Conservation (phyloP, 768 basidiomycete genomes). For the Suillus placidus region DNA sequence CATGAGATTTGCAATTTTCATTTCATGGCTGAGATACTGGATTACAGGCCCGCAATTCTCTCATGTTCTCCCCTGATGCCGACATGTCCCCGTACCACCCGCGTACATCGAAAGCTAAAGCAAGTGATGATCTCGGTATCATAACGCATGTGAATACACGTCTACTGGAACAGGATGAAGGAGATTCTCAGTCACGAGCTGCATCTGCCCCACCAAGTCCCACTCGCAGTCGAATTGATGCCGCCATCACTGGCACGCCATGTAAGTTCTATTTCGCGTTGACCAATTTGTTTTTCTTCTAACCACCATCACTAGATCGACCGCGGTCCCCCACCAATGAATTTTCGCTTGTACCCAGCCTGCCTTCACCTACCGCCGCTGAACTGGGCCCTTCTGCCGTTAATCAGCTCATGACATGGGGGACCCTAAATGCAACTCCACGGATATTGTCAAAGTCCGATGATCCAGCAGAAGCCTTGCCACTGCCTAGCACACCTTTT, state of each 20-base stretch:
- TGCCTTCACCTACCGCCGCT: conserved; percentile 86
- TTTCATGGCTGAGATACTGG: conserved; percentile 9
- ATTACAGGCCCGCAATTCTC: conserved; percentile 81
- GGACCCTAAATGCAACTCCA: conserved; percentile 89
- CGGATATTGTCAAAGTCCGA: conserved; percentile 74
- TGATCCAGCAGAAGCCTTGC: conserved; percentile 49
- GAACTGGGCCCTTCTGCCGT: conserved; percentile 81
- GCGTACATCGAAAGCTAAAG: conserved; percentile 32
- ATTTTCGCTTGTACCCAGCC: conserved; percentile 78
- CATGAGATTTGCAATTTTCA: conserved; percentile 7
- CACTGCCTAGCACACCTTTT: conserved; percentile 66
- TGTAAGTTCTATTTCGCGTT: conserved; percentile 52
- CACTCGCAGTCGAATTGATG: conserved; percentile 85
- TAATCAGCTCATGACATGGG: conserved; percentile 97
- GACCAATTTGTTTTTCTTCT: conserved; percentile 12
- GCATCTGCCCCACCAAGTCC: conserved; percentile 80
- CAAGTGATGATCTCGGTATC: conserved; percentile 52
- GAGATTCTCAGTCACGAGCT: conserved; percentile 41
- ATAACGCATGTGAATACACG: conserved; percentile 86
- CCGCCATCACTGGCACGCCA: conserved; percentile 90
- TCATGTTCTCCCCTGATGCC: conserved; percentile 96
- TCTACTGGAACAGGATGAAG: conserved; percentile 69
- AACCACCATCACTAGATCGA: conserved; percentile 50
- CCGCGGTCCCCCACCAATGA: conserved; percentile 58
- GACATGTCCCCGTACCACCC: conserved; percentile 78